Evolutionary conservation across 2,329 filamentous ascomycete genomes (phyloP), one percentile per base, ranked within the genome.

Genomic region (Stenocarpella maydis): DNA sequence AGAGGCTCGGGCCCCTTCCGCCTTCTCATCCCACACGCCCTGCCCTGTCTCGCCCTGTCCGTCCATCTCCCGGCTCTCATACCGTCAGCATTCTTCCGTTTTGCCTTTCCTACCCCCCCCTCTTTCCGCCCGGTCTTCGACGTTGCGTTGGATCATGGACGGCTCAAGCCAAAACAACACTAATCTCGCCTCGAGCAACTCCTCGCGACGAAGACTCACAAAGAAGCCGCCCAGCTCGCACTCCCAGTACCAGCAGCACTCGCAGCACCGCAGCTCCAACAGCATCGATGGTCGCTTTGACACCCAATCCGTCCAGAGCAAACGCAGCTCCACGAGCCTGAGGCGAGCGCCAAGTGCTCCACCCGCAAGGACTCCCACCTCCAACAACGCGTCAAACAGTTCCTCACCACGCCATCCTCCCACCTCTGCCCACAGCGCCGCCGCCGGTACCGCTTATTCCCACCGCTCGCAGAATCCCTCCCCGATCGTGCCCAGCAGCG

Each of bases 311-410:
- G 80, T 90, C 75, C 83, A 85, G 79, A 89, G 86, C 82, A 86
- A 89, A 83, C 85, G 85, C 80, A 90, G 88, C 85, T 89, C 88
- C 74, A 85, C 86, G 76, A 90, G 86, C 78, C 82, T 90, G 78
- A 86, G 83, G 78, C 85, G 87, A 78, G 84, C 87, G 77, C 87
- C 88, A 74, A 89, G 87, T 79, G 87, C 87, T 81, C 87, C 87
- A 77, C 82, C 82, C 76, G 79, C 80, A 75, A 82, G 82, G 71
- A 82, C 81, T 68, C 82, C 81, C 71, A 80, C 81, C 45, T 77
- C 79, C 74, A 80, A 84, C 74, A 80, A 84, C 83, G 81, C 84
- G 77, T 85, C 85, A 76, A 82, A 80, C 80, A 81, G 78, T 74
- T 82, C 81, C 68, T 84, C 84, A 69, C 83, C 84, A 77, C 82